A percentile compares a stretch with the other conserved stretches of the same genome.
phyloP scores from a whole-genome alignment of 2,329 filamentous ascomycete species.

The Beauveria scarabaeidicola region DNA sequence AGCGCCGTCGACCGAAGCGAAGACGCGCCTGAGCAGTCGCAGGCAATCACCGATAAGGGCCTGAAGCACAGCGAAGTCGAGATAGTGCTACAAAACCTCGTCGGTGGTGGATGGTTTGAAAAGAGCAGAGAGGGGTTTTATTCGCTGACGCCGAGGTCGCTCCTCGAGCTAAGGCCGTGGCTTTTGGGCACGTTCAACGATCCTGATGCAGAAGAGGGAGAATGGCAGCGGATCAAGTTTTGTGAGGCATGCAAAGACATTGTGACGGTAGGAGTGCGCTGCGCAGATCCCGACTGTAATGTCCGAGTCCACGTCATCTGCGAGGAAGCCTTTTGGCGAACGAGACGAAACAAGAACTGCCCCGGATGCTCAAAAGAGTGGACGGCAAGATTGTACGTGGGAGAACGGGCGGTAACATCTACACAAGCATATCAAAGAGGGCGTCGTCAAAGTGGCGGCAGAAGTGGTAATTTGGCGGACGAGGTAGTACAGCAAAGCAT shows the following conservation, averaged over 20 bases:
- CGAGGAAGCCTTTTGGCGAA: constrained; percentile 62
- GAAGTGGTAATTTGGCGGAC: constrained; percentile 25
- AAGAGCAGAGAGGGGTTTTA: constrained; percentile 65
- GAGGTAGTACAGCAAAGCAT: constrained; percentile 24
- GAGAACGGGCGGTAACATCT: constrained; percentile 48
- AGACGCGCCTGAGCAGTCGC: constrained; percentile 21
- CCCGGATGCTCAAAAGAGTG: constrained; percentile 50
- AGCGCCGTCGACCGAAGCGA: constrained; percentile 22
- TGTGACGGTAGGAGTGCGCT: constrained; percentile 76
- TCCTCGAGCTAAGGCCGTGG: constrained; percentile 81
- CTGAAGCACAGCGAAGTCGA: constrained; percentile 76
- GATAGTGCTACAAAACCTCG: constrained; percentile 56
- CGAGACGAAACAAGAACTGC: constrained; percentile 53
- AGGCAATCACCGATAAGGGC: constrained; percentile 37
- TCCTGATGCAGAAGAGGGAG: constrained; percentile 46
- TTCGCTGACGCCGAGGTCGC: constrained; percentile 62
- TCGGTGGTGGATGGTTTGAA: constrained; percentile 79
- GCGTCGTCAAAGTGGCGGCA: constrained; percentile 26
- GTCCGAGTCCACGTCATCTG: constrained; percentile 72
- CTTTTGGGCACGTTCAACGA: constrained; percentile 88
- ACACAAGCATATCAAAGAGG: constrained; percentile 41
- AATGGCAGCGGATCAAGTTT: constrained; percentile 69
- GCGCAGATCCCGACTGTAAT: constrained; percentile 57
- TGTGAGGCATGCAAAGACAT: constrained; percentile 87
- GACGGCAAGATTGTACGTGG: constrained; percentile 41